Percentiles rank a stretch among this genome's conserved stretches.
Conservation (phyloP, 1,139 yeast genomes). For the Casaregolazyma suthepensis region DNA sequence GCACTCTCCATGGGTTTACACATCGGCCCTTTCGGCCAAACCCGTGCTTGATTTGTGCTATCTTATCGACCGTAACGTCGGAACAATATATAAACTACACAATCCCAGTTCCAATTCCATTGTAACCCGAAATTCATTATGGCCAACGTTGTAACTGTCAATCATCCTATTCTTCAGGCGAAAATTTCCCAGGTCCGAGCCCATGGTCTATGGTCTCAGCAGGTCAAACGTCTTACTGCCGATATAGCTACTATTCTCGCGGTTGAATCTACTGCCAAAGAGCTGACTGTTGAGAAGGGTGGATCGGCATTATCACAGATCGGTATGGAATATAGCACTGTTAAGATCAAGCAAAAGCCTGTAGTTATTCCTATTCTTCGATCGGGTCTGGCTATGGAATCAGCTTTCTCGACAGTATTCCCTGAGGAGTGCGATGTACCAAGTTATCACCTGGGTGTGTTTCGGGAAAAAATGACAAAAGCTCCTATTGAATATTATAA, state of each 20-base stretch:
- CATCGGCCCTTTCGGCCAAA: not conserved
- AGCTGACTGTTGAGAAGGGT: slow-evolving; percentile 16
- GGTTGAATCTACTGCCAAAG: slow-evolving; percentile 25
- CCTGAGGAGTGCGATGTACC: slow-evolving; percentile 29
- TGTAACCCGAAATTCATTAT: not conserved
- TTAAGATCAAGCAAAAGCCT: slow-evolving; percentile 16
- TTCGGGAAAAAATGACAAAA: slow-evolving; percentile 30
- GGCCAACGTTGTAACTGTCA: slow-evolving; percentile 3
- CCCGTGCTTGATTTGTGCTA: not conserved
- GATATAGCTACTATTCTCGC: slow-evolving; percentile 30
- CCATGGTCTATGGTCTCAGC: slow-evolving; percentile 15
- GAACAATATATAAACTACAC: not conserved
- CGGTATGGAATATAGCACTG: slow-evolving; percentile 22
- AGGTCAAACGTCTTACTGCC: slow-evolving; percentile 23
- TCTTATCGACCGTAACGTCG: not conserved
- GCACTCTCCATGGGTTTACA: not conserved
- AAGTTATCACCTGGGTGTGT: slow-evolving; percentile 32
- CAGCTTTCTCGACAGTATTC: slow-evolving; percentile 27
- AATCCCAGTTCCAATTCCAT: not conserved
- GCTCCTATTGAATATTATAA: slow-evolving; percentile 35
- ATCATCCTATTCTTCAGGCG: slow-evolving; percentile 28
- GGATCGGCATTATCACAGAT: slow-evolving; percentile 19
- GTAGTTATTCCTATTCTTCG: slow-evolving; percentile 31
- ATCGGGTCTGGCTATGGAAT: slow-evolving; percentile 33
- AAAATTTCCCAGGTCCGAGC: slow-evolving; percentile 29